phyloP scores from a whole-genome alignment of 208 protist genomes.

The Borovskyia barvae region DNA sequence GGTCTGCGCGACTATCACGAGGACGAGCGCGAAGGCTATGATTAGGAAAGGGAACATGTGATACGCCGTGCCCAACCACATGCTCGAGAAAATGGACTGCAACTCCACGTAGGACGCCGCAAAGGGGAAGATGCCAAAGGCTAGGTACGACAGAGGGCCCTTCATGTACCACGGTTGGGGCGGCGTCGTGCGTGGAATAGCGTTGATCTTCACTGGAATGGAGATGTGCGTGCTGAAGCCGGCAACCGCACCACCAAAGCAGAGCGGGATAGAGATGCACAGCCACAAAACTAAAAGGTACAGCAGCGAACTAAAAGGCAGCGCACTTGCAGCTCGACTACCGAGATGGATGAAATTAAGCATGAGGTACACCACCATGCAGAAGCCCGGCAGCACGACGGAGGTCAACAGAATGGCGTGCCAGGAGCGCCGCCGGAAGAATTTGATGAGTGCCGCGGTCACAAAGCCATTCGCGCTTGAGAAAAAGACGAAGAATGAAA shows the following conservation, averaged over 20 bases:
- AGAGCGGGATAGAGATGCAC: constrained; percentile 91
- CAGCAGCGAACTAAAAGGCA: constrained; percentile 50
- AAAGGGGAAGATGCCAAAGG: constrained; percentile 92
- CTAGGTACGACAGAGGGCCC: constrained; percentile 21
- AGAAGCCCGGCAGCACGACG: constrained; percentile 45
- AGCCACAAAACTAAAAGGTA: constrained; percentile 62
- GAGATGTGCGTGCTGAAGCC: constrained; percentile 74
- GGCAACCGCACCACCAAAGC: constrained; percentile 87
- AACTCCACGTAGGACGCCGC: constrained; percentile 97
- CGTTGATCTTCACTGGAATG: constrained; percentile 82
- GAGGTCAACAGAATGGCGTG: constrained; percentile 57
- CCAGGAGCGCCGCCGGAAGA: constrained; percentile 77
- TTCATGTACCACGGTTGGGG: constrained; percentile 79
- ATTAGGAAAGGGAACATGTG: constrained; percentile 96
- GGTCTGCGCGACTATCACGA: constrained; percentile 92
- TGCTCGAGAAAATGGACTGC: constrained; percentile 94
- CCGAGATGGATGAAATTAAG: constrained; percentile 59
- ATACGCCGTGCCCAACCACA: constrained; percentile 90
- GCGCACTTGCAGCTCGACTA: constrained; percentile 31
- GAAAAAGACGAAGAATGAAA: constrained; percentile 57
- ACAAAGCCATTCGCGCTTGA: constrained; percentile 78
- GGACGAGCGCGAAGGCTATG: constrained; percentile 93
- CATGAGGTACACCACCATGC: constrained; percentile 44
- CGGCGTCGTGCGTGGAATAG: constrained; percentile 92
- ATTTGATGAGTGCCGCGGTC: constrained; percentile 76